Percentiles rank a stretch among this genome's conserved stretches.
Evolutionary conservation across 306 rosid species (phyloP).

Genomic region (Lathyrus sativus): DNA sequence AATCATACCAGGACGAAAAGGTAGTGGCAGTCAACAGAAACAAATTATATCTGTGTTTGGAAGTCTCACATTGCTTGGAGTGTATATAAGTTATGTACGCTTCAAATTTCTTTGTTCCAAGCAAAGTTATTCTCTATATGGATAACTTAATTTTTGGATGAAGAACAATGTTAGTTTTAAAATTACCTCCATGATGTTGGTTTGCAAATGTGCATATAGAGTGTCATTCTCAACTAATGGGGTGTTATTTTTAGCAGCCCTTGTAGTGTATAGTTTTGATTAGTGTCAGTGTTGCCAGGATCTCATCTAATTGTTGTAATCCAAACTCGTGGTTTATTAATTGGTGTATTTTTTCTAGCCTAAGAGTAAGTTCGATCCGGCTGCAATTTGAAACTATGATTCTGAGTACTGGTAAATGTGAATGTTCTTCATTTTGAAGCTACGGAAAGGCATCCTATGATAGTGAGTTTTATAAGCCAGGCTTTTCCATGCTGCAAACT

Average conservation of each 20-base stretch:
- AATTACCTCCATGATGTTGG: slow-evolving; percentile 23
- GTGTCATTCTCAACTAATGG: slow-evolving; percentile 36
- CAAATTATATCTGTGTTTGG: no score
- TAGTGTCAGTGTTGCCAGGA: slow-evolving; percentile 33
- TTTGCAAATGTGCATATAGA: slow-evolving; percentile 31
- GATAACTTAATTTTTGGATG: slow-evolving; percentile 17
- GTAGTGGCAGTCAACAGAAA: slow-evolving; percentile 5
- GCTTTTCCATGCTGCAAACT: no score
- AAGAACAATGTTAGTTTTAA: slow-evolving; percentile 25
- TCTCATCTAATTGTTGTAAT: slow-evolving; percentile 32
- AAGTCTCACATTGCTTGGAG: neutral
- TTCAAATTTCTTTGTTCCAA: neutral
- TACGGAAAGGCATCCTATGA: slow-evolving; percentile 58
- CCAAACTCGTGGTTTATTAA: neutral
- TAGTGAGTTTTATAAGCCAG: slow-evolving; percentile 33
- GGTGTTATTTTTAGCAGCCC: slow-evolving; percentile 44
- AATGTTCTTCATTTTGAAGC: slow-evolving; percentile 67
- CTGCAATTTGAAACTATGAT: neutral
- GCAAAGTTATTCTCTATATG: neutral
- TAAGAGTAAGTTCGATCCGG: neutral
- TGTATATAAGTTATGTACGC: neutral
- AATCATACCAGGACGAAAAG: slow-evolving; percentile 11
- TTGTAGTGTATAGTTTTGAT: slow-evolving; percentile 21
- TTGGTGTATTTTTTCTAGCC: neutral
- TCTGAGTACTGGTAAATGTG: neutral